Conservation (phyloP, 805 yeast genomes). For the Wickerhamiella sergipiensis region DNA sequence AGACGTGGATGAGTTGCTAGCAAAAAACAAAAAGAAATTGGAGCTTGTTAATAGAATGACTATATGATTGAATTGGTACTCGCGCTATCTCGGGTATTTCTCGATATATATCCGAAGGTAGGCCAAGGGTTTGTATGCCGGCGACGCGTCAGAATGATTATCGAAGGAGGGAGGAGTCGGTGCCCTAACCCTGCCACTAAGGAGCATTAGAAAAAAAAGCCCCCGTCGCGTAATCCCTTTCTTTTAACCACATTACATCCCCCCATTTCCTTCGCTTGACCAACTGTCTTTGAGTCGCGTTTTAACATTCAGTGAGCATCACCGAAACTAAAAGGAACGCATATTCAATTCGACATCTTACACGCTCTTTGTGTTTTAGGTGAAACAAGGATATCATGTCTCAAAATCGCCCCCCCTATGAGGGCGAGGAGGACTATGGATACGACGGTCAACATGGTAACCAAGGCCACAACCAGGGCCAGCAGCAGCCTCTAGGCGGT, state of each 20-base stretch:
- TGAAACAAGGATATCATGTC: conserved; percentile 8
- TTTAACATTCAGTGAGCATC: background rate
- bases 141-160: background rate
- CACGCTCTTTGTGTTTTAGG: background rate
- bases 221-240: background rate
- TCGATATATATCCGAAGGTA: background rate
- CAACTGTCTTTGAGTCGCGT: background rate
- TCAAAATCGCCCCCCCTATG: conserved; percentile 11
- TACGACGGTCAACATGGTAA: conserved; percentile 14
- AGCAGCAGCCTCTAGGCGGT: conserved; percentile 5
- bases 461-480: conserved; percentile 17
- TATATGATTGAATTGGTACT: too few relatives aligned
- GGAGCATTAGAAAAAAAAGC: background rate
- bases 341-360: background rate
- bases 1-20: too few relatives aligned
- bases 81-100: background rate
- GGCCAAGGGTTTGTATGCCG: background rate
- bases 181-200: background rate
- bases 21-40: too few relatives aligned
- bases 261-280: background rate
- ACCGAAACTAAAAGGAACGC: background rate
- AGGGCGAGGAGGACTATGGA: conserved; percentile 13
- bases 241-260: background rate
- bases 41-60: too few relatives aligned
- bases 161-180: background rate